Evolutionary conservation across 2,329 filamentous ascomycete genomes (phyloP).

Genomic region (Sclerotinia nivalis): DNA sequence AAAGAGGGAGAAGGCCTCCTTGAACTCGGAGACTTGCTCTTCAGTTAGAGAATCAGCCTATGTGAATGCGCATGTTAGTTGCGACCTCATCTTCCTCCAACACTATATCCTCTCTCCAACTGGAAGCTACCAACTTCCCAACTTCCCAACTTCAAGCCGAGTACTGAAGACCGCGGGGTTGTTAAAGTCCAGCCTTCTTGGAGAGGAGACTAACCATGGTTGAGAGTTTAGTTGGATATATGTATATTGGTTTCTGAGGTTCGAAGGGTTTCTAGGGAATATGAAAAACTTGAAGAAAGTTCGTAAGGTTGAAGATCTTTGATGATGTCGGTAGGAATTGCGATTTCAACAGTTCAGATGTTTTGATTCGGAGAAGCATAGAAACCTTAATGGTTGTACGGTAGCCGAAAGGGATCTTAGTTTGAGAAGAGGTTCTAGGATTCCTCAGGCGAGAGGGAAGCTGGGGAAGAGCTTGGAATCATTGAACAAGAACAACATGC

Average conservation of each 20-base stretch:
- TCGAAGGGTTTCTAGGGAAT: background rate
- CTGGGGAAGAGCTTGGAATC: slow-evolving; percentile 14
- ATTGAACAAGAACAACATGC: slow-evolving; percentile 22
- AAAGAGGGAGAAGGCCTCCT: slow-evolving; percentile 99
- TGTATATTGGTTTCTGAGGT: background rate
- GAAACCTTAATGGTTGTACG: slow-evolving; percentile 18
- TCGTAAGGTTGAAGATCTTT: background rate
- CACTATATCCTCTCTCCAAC: background rate
- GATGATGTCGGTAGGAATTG: slow-evolving; percentile 13
- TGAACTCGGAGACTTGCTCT: slow-evolving; percentile 99
- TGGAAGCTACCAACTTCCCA: background rate
- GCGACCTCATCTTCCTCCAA: background rate
- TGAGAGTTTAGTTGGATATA: background rate
- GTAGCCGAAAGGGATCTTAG: background rate
- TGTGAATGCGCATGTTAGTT: slow-evolving; percentile 29
- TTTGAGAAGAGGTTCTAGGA: slow-evolving; percentile 2
- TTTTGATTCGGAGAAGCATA: slow-evolving; percentile 12
- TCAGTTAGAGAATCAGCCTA: slow-evolving; percentile 98
- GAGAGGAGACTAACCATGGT: background rate
- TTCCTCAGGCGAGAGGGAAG: slow-evolving; percentile 21
- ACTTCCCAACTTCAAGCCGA: background rate
- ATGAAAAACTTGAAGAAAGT: slow-evolving; percentile 1
- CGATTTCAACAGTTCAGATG: slow-evolving; percentile 18
- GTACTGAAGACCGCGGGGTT: slow-evolving; percentile 6
- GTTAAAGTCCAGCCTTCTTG: background rate